Conservation (phyloP, 2,329 filamentous ascomycete species). For the Pseudocercospora vitis region DNA sequence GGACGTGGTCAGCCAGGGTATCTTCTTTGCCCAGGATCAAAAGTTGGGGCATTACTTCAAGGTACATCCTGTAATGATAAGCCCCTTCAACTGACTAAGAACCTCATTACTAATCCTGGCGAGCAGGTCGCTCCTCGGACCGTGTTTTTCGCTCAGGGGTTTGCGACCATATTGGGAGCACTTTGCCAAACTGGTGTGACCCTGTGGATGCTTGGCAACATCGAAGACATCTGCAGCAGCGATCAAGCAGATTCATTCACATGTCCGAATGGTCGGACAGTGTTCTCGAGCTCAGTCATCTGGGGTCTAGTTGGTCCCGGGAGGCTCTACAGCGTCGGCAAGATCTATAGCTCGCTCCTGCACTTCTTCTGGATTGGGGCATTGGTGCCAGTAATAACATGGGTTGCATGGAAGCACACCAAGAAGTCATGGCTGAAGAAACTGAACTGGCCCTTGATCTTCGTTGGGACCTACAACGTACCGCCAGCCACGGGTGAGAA, state of each 20-base stretch:
- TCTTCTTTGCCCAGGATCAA: constrained; percentile 37
- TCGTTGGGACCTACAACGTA: constrained; percentile 59
- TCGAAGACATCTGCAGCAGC: constrained; percentile 42
- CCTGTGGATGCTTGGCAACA: constrained; percentile 48
- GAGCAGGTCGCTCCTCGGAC: constrained; percentile 40
- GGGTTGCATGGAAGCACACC: constrained; percentile 42
- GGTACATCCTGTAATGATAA: background rate
- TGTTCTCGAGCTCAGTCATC: constrained; percentile 46
- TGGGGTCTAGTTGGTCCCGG: constrained; percentile 51
- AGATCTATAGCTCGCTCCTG: constrained; percentile 50
- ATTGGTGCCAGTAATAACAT: constrained; percentile 47
- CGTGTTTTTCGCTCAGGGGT: constrained; percentile 49
- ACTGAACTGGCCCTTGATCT: constrained; percentile 63
- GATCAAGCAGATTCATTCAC: constrained; percentile 50
- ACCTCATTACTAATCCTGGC: background rate
- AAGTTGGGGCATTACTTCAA: constrained; percentile 44
- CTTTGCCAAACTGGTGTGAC: constrained; percentile 49
- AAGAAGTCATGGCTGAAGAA: constrained; percentile 29
- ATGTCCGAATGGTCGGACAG: constrained; percentile 48
- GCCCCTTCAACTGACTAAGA: background rate
- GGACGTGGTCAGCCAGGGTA: constrained; percentile 38
- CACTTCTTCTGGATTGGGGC: constrained; percentile 56
- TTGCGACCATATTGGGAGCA: constrained; percentile 46
- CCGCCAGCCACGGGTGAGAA: constrained; percentile 63
- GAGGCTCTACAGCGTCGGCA: constrained; percentile 49